Base-by-base conservation (phyloP, 495 filamentous ascomycete species). In the Penicillium chermesinum region DNA sequence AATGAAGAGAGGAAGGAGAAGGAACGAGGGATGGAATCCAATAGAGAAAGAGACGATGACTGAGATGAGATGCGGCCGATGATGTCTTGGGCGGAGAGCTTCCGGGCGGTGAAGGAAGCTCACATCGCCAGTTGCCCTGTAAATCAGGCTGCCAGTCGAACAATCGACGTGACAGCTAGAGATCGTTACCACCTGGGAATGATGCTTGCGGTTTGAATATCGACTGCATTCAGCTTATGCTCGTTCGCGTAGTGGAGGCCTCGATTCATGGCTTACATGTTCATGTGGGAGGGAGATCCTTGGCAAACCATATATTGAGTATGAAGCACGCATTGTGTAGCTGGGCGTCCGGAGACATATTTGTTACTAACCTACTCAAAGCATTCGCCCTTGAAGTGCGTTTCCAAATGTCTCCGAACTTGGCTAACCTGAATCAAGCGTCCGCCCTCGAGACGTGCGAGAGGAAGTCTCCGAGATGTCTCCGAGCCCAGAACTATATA, bases 401-500 rank as follows among this genome's bases (percentile, higher is more conserved):
- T n/a, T 7, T 22, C 16, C 17, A 30, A 14, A 41, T 48, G 25
- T 55, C 53, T 51, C 53, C 53, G 53, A 51, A 18, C 5, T 10
- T 41, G 14, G 38, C 38, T 17, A 14, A 16, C 8, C 16, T 16
- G 7, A n/a, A 21, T 41, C 9, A 41, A 27, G 19, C n/a, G 2
- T 7, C 14, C 7, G 38, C 15, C 6, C 1, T 40, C 1, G 3
- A 10, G 7, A 17, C 25, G 17, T 17, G 38, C 14, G 13, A 40
- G 8, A 25, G 45, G 49, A 57, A 57, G 53, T 61, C n/a, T 58
- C 57, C 53, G 57, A 57, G 44, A 61, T 52, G 56, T 59, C 56
- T 55, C 56, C 56, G 56, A 59, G 3, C 12, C 40, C 10, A 33
- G 6, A 17, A 5, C 2, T 33, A 33, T 43, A 43, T 30, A n/a